Evolutionary conservation across 768 basidiomycete species (phyloP), one percentile per base, ranked within the genome.

Genomic region (Dictyophora rubrovolvata): DNA sequence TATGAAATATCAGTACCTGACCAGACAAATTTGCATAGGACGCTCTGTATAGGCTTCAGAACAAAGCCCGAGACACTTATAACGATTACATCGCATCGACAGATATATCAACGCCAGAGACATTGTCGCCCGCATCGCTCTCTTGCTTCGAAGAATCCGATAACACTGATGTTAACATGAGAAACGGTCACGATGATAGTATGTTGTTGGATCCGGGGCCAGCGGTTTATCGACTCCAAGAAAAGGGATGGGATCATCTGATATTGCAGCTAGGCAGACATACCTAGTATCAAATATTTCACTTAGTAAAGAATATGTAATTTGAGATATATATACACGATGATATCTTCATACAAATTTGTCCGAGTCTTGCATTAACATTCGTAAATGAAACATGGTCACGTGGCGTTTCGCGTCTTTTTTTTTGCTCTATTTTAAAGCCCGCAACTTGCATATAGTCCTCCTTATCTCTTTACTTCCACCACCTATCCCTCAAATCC

Each of bases 401-500:
- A 56, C 37, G 55, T 56, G 55, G 42, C 33, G 21, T 48, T 28
- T 56, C 42, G 55, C 55, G 34, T 46, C 23, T 54, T 20, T 54
- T 20, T 14, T 42, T 42, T n/a, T n/a, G 11, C 16, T 5, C 14
- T 20, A 42, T 48, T 46, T 22, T 2, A 56, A 56, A 47, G 12
- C 55, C 20, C 20, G 36, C 20, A 21, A 56, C 55, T 18, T 56
- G 37, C 36, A 21, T 36, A 54, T 60, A 59, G 63, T 56, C 49
- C 54, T 61, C 47, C 56, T 63, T 50, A 16, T 63, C 54, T n/a
- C 53, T 58, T 59, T 53, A 56, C 54, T 59, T 53, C 58, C 62
- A 65, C 65, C 62, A 58, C 53, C 48, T 60, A 21, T 36, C 60
- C 33, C 56, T 21, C 51, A 60, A 36, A 34, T 55, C 57, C 17